Percentiles rank a stretch among this genome's conserved stretches.
Conservation (phyloP, 1,139 yeast species). For the Chernovozyma aurita region DNA sequence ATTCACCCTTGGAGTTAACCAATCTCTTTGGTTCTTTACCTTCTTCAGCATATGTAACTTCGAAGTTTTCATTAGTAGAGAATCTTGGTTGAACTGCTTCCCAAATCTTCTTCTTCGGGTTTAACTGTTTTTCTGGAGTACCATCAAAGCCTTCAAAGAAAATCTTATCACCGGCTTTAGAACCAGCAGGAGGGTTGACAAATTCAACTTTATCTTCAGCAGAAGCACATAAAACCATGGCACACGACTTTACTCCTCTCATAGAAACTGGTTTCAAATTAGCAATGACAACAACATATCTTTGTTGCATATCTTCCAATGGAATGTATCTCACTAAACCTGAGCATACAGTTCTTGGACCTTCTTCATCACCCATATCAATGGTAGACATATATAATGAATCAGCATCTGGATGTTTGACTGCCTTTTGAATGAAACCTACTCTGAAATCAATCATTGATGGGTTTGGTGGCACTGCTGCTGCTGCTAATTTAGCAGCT, state of each 20-base stretch:
- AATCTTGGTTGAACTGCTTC: conserved; percentile 91
- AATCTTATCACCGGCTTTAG: conserved; percentile 93
- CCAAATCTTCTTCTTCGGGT: conserved; percentile 98
- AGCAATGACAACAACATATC: conserved; percentile 50
- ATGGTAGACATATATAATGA: conserved; percentile 93
- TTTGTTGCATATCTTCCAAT: conserved; percentile 41
- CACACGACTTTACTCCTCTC: conserved; percentile 88
- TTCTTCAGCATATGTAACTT: conserved; percentile 78
- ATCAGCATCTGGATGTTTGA: conserved; percentile 98
- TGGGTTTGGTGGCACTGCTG: conserved; percentile 65
- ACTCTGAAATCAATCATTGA: conserved; percentile 88
- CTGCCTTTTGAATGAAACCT: conserved; percentile 94
- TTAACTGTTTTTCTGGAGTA: conserved; percentile 85
- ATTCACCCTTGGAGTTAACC: conserved; percentile 71
- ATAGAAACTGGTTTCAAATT: conserved; percentile 64
- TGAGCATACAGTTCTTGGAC: conserved; percentile 97
- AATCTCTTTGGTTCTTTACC: conserved; percentile 75
- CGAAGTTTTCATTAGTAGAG: conserved; percentile 70
- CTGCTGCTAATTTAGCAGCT: conserved; percentile 52
- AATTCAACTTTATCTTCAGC: conserved; percentile 71
- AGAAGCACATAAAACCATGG: conserved; percentile 96
- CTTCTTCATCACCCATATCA: conserved; percentile 92
- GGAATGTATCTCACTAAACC: conserved; percentile 61
- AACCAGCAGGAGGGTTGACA: conserved; percentile 92
- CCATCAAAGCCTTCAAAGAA: conserved; percentile 90